These are phyloP conservation scores for Diutina ranongensis DNA, from an alignment of 1,139 yeast species.

Conservation along the genomic window DNA sequence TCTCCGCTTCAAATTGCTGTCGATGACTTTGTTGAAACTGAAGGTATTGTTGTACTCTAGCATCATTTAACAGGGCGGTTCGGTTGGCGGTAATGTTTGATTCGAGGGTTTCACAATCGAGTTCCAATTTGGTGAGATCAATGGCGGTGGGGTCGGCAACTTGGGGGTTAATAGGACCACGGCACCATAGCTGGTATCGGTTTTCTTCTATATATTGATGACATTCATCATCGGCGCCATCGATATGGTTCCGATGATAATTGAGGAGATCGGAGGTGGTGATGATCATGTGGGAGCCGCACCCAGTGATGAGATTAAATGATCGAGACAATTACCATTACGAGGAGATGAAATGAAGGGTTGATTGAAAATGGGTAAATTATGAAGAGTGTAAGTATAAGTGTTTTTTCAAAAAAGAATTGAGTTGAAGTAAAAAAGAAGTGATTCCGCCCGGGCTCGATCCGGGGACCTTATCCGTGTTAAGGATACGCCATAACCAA, in stretches of 20 bases:
- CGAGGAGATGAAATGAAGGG: too few species aligned
- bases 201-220: background rate
- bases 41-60: background rate
- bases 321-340: too few species aligned
- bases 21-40: background rate
- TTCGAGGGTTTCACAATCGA: conserved; percentile 2
- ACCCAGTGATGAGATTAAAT: too few species aligned
- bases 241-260: background rate
- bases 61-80: background rate
- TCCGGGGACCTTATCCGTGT: too few species aligned
- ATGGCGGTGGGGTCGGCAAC: background rate
- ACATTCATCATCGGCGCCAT: conserved; percentile 2
- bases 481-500: too few species aligned
- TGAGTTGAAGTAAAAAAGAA: too few species aligned
- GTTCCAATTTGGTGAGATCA: background rate
- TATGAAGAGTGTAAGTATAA: too few species aligned
- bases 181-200: background rate
- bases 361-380: too few species aligned
- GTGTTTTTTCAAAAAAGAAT: too few species aligned
- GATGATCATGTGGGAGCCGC: background rate
- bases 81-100: background rate
- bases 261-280: background rate
- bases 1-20: background rate
- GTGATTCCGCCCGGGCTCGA: too few species aligned
- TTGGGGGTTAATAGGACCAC: background rate